Conservation (phyloP, 2,329 filamentous ascomycete genomes). For the Thielaviopsis punctulata region DNA sequence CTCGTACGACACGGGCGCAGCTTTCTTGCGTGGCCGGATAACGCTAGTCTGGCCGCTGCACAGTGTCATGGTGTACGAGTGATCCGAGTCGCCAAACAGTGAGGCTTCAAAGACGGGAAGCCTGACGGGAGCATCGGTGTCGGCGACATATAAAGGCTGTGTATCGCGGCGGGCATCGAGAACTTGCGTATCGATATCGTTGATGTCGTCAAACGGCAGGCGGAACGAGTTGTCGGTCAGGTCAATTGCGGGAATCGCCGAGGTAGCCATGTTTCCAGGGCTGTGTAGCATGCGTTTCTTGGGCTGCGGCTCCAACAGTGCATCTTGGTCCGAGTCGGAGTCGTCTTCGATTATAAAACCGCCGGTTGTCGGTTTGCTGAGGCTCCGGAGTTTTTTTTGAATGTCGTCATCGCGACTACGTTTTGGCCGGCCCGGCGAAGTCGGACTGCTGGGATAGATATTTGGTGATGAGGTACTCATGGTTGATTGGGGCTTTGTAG, state of each 20-base stretch:
- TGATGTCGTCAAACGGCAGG: not conserved
- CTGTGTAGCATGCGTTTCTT: conserved; percentile 10
- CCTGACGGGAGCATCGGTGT: not conserved
- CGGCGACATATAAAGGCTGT: not conserved
- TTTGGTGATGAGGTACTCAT: conserved; percentile 11
- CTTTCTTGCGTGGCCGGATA: conserved; percentile 35
- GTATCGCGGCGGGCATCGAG: not conserved
- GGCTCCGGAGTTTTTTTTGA: not conserved
- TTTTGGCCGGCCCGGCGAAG: conserved; percentile 9
- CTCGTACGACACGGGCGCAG: conserved; percentile 39
- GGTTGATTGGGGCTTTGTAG: not conserved
- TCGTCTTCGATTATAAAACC: conserved; percentile 13
- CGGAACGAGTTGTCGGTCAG: not conserved
- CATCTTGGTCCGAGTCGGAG: conserved; percentile 8
- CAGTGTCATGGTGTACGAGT: conserved; percentile 29
- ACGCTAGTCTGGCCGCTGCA: conserved; percentile 39
- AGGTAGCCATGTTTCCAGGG: not conserved
- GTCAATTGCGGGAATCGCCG: not conserved
- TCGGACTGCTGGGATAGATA: conserved; percentile 12
- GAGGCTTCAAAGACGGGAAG: conserved; percentile 8
- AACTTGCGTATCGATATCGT: not conserved
- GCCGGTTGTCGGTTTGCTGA: not conserved
- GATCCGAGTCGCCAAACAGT: conserved; percentile 14
- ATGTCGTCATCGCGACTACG: conserved; percentile 9
- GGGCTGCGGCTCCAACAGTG: not conserved